Evolutionary conservation across 2,329 filamentous ascomycete species (phyloP).

Genomic region (Aspergillus viridinutans): DNA sequence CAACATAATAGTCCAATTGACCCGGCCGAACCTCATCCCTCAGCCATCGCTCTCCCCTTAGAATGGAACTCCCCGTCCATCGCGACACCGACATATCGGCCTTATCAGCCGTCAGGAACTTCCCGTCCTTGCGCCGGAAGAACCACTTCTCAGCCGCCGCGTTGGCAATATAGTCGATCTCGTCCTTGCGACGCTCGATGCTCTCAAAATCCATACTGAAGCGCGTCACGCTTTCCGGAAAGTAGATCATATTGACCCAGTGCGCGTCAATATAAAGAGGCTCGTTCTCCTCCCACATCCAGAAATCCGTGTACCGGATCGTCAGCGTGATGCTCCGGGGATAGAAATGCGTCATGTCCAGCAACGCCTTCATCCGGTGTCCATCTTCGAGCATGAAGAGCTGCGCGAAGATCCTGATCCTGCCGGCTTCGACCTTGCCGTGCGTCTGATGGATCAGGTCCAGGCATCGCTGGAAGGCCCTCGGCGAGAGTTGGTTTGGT

Average conservation of each 20-base stretch:
- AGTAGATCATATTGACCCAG: conserved; percentile 34
- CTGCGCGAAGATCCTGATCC: conserved; percentile 43
- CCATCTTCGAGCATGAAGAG: conserved; percentile 38
- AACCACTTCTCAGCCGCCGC: conserved; percentile 34
- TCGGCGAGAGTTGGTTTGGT: conserved; percentile 20
- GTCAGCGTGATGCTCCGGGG: conserved; percentile 43
- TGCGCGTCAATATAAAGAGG: conserved; percentile 32
- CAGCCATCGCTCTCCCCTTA: conserved; percentile 36
- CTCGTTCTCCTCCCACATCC: conserved; percentile 41
- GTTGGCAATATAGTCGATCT: conserved; percentile 45
- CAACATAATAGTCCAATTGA: conserved; percentile 44
- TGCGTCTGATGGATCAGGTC: conserved; percentile 16
- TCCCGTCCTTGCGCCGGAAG: conserved; percentile 33
- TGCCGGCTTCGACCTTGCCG: conserved; percentile 25
- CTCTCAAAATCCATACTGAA: conserved; percentile 49
- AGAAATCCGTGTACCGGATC: conserved; percentile 50
- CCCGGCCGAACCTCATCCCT: conserved; percentile 41
- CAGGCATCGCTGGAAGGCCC: conserved; percentile 15
- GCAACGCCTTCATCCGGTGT: conserved; percentile 17
- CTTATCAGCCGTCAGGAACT: conserved; percentile 27
- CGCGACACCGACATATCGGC: conserved; percentile 26
- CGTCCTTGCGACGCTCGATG: conserved; percentile 42
- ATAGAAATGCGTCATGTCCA: conserved; percentile 26
- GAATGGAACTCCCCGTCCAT: conserved; percentile 47
- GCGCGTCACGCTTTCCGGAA: conserved; percentile 35